Evolutionary conservation across 768 basidiomycete species (phyloP), one percentile per base, ranked within the genome.

Genomic region (Boletus rex-veris): DNA sequence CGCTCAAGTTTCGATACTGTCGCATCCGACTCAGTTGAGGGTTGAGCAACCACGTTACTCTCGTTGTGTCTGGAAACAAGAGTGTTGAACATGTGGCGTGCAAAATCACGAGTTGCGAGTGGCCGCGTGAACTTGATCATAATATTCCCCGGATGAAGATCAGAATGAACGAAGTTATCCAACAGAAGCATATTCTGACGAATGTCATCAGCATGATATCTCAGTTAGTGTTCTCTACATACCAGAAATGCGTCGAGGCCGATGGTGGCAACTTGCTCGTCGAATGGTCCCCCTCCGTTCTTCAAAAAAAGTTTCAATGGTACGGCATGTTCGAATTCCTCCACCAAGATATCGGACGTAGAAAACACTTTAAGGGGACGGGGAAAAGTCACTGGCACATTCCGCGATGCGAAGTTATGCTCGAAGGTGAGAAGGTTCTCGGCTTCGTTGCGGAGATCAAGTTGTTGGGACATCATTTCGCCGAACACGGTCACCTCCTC

Each of bases 51-150:
- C 12, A 30, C 19, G 33, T 53, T 65, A 50, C 45, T 59, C 19
- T 62, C 66, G n/a, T 68, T 67, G 38, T 58, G 61, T n/a, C 65
- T 67, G 53, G 71, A 69, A 71, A 86, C 80, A 54, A 85, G 62
- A 45, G 78, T 74, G 55, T 75, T 67, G 61, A 83, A 81, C 47
- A 92, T 72, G 59, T 81, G 83, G 58, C 76, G 72, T 39, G 92
- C 70, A 43, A 91, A 74, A 61, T 83, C 77, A 41, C 75, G 71
- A 0, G 91, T 88, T 1, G 83, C 80, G 9, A 88, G 82, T 0
- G 92, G 92, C 67, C 90, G 91, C 65, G 84, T 87, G 75, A 98
- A 98, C 68, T 96, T 97, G 75, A 99, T 84, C 86, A 97, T 90
- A 71, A 98, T 95, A 69, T 98, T 98, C 30, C 96, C 96, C 3